Percentiles rank a stretch among this genome's conserved stretches.
phyloP scores from a whole-genome alignment of 2,329 filamentous ascomycete species.

The Colletotrichum incanum region DNA sequence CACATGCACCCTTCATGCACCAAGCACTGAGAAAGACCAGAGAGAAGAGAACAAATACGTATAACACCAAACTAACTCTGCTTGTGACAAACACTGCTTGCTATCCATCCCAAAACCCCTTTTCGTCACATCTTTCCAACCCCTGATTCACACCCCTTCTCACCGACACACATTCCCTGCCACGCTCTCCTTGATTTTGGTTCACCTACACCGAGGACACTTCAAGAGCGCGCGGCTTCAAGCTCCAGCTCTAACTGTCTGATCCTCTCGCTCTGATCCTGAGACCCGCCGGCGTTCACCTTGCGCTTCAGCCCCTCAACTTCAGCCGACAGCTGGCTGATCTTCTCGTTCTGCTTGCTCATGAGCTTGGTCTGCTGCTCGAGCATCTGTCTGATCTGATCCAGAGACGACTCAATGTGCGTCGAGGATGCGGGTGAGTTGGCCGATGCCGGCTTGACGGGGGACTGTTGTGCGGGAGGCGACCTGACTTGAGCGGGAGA shows the following conservation, averaged over 20 bases:
- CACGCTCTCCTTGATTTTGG: not conserved
- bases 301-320: slow-evolving; percentile 87
- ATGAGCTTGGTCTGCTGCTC: slow-evolving; percentile 85
- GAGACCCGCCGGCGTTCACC: slow-evolving; percentile 68
- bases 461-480: slow-evolving; percentile 36
- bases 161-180: not conserved
- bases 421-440: slow-evolving; percentile 49
- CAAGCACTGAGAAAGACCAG: not conserved
- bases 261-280: slow-evolving; percentile 78
- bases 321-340: slow-evolving; percentile 78
- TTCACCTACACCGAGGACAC: slow-evolving; percentile 19
- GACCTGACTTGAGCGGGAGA: slow-evolving; percentile 51
- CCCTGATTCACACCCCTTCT: slow-evolving; percentile 14
- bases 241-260: slow-evolving; percentile 78
- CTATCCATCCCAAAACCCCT: slow-evolving; percentile 40
- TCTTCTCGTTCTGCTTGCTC: slow-evolving; percentile 82
- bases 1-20: not conserved
- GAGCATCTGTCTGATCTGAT: slow-evolving; percentile 84
- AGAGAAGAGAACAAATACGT: slow-evolving; percentile 11
- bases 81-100: slow-evolving; percentile 42
- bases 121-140: slow-evolving; percentile 34
- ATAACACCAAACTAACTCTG: slow-evolving; percentile 39
- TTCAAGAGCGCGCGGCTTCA: slow-evolving; percentile 73
- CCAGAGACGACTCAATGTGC: slow-evolving; percentile 75
- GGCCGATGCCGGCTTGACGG: slow-evolving; percentile 43